A percentile compares a stretch with the other conserved stretches of the same genome.
These are phyloP conservation scores for Toxicodendron radicans DNA, from an alignment of 345 rosid species.

Conservation along the genomic window DNA sequence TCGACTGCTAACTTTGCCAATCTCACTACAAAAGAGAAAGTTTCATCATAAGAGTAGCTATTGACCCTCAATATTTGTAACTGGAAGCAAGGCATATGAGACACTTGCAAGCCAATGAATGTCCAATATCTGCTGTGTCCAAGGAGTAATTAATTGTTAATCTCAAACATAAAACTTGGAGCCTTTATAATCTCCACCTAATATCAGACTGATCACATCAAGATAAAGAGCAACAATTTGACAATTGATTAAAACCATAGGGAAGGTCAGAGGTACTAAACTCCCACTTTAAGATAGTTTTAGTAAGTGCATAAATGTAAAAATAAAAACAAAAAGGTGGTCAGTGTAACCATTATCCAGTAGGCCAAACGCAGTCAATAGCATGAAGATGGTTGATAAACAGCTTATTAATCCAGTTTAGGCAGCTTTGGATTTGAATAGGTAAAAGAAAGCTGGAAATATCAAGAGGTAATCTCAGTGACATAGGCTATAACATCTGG, in stretches of 20 bases:
- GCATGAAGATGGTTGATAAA: neutral
- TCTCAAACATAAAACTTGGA: neutral
- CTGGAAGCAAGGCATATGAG: neutral
- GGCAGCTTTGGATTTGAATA: neutral
- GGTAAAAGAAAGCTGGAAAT: neutral
- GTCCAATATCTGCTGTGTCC: neutral
- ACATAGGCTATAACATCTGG: neutral
- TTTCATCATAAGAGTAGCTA: constrained; percentile 1
- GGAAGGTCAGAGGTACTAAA: too few relatives aligned
- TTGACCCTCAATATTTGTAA: neutral
- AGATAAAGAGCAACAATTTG: neutral
- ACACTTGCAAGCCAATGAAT: neutral
- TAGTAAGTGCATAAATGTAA: too few relatives aligned
- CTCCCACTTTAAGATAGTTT: too few relatives aligned
- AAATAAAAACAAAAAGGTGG: too few relatives aligned
- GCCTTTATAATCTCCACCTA: neutral
- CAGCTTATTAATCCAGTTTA: neutral
- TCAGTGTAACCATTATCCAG: too few relatives aligned
- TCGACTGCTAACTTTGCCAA: constrained; percentile 66
- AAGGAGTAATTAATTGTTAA: neutral
- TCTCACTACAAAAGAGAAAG: constrained; percentile 47
- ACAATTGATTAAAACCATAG: neutral
- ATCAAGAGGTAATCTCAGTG: neutral
- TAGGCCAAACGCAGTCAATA: neutral
- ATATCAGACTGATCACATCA: neutral